Evolutionary conservation across 805 yeast genomes (phyloP).

Genomic region (Wickerhamomyces canadensis): DNA sequence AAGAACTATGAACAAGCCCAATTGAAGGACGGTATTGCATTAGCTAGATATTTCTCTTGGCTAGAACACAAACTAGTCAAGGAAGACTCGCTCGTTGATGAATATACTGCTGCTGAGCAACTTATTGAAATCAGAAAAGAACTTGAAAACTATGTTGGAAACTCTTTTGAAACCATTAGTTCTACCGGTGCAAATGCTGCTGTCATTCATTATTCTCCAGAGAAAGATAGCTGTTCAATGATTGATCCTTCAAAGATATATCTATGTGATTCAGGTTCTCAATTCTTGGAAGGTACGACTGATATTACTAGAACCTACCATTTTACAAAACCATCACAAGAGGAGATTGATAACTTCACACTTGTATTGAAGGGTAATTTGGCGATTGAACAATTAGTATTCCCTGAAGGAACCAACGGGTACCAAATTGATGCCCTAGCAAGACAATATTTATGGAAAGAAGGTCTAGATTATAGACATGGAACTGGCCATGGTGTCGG

Average conservation of each 20-base stretch:
- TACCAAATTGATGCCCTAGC: conserved; percentile 75
- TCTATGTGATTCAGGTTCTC: conserved; percentile 87
- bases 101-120: conserved; percentile 60
- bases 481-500: conserved; percentile 99
- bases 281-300: conserved; percentile 90
- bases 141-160: conserved; percentile 54
- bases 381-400: conserved; percentile 72
- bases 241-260: conserved; percentile 67
- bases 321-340: conserved; percentile 49
- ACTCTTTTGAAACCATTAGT: conserved; percentile 73
- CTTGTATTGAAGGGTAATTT: conserved; percentile 88
- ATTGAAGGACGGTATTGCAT: conserved; percentile 74
- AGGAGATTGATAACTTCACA: conserved; percentile 67
- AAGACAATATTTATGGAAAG: conserved; percentile 73
- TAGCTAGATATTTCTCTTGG: conserved; percentile 78
- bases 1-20: conserved; percentile 73
- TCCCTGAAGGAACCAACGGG: conserved; percentile 76
- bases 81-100: conserved; percentile 44
- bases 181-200: conserved; percentile 75
- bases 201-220: conserved; percentile 71
- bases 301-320: conserved; percentile 90
- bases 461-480: conserved; percentile 84
- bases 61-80: conserved; percentile 51
- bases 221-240: conserved; percentile 46
- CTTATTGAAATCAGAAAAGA: conserved; percentile 48